phyloP scores from a whole-genome alignment of 1,284 basidiomycete species.

The Apiotrichum domesticum region DNA sequence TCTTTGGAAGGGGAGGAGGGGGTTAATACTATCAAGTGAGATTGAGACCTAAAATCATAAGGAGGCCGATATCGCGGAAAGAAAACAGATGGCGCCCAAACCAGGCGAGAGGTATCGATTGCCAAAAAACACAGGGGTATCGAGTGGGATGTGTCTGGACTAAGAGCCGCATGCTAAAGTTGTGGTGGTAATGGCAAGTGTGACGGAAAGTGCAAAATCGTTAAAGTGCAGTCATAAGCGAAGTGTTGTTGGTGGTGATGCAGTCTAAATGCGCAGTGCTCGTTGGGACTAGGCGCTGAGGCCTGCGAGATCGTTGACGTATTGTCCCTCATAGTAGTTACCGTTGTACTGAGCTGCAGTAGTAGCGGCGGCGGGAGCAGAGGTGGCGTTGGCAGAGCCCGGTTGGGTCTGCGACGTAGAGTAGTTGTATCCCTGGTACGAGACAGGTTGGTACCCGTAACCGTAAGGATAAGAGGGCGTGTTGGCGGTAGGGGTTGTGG shows the following conservation, averaged over 20 bases:
- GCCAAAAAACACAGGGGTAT: too few species aligned
- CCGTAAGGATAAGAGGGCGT: background rate
- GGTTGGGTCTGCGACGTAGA: background rate
- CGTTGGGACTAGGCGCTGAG: slow-evolving; percentile 7
- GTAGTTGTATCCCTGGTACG: slow-evolving; percentile 5
- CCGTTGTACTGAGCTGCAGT: slow-evolving; percentile 2
- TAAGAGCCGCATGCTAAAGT: too few species aligned
- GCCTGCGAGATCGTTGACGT: slow-evolving; percentile 12
- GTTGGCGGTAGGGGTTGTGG: background rate
- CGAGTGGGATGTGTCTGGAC: too few species aligned
- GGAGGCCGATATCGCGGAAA: too few species aligned
- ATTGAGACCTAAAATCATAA: too few species aligned
- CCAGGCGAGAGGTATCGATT: too few species aligned
- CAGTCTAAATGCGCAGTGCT: too few species aligned
- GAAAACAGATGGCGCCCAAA: too few species aligned
- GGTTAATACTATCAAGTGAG: too few species aligned
- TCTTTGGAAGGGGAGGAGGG: too few species aligned
- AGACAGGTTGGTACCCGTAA: background rate
- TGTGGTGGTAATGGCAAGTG: too few species aligned
- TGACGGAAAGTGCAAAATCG: background rate
- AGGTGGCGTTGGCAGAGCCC: background rate
- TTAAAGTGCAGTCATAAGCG: background rate
- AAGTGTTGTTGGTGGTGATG: background rate
- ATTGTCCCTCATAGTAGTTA: slow-evolving; percentile 9
- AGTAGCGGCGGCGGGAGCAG: background rate